Conservation (phyloP, 208 protist genomes). For the Naegleria gruberi region DNA sequence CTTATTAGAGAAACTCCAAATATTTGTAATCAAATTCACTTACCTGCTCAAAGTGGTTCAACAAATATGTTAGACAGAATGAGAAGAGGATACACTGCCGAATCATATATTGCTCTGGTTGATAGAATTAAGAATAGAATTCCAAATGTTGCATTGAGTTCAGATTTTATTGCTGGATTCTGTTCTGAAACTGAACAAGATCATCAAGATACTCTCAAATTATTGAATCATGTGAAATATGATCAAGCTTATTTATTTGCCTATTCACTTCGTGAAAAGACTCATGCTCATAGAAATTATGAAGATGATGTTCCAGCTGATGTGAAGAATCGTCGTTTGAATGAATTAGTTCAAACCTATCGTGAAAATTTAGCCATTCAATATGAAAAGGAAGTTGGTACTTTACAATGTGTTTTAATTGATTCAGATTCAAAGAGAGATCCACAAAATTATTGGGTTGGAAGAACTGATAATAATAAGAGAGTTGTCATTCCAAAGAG, state of each 20-base stretch:
- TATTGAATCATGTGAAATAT: conserved; percentile 27
- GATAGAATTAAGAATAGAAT: conserved; percentile 38
- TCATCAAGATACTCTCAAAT: conserved; percentile 26
- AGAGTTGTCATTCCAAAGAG: conserved; percentile 40
- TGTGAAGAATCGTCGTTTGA: conserved; percentile 42
- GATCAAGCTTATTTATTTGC: conserved; percentile 53
- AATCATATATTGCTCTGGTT: conserved; percentile 55
- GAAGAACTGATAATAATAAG: conserved; percentile 47
- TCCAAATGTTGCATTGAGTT: conserved; percentile 42
- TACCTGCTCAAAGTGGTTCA: conserved; percentile 61
- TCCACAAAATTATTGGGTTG: conserved; percentile 34
- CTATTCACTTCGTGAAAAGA: conserved; percentile 58
- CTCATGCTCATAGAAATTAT: conserved; percentile 46
- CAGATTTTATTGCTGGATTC: conserved; percentile 61
- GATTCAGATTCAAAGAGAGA: conserved; percentile 35
- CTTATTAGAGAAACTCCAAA: conserved; percentile 53
- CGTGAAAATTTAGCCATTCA: conserved; percentile 26
- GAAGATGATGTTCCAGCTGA: conserved; percentile 49
- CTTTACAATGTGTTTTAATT: conserved; percentile 42
- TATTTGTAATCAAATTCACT: conserved; percentile 59
- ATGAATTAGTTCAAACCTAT: conserved; percentile 43
- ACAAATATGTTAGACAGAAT: conserved; percentile 53
- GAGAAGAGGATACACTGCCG: conserved; percentile 58
- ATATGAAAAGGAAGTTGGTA: conserved; percentile 39
- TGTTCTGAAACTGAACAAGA: conserved; percentile 58